Percentiles rank a stretch among this genome's conserved stretches.
phyloP scores from a whole-genome alignment of 441 rosid species.

The Gossypium gossypioides region DNA sequence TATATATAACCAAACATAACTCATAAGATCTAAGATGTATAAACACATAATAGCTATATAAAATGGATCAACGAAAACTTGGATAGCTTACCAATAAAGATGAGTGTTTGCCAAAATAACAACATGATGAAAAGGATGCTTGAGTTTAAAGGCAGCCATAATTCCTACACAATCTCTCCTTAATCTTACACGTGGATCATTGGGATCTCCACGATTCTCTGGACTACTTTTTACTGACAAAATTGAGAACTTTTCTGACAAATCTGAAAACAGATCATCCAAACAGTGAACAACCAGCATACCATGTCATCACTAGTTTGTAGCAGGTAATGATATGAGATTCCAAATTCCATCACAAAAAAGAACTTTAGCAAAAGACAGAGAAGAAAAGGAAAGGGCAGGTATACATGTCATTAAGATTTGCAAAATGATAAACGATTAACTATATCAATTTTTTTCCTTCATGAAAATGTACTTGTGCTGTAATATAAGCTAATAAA shows the following conservation, averaged over 20 bases:
- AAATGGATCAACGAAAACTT: background rate
- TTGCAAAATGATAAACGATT: background rate
- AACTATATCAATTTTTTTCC: background rate
- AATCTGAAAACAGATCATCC: conserved; percentile 27
- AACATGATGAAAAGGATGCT: conserved; percentile 39
- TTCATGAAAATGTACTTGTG: background rate
- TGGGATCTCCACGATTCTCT: conserved; percentile 53
- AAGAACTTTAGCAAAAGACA: background rate
- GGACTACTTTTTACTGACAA: conserved; percentile 23
- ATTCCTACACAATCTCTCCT: conserved; percentile 87
- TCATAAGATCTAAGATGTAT: background rate
- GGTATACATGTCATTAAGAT: background rate
- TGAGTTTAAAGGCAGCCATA: conserved; percentile 79
- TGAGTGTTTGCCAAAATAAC: conserved; percentile 79
- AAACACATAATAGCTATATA: background rate
- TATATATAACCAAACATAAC: background rate
- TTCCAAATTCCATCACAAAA: background rate
- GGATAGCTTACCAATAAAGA: conserved; percentile 54
- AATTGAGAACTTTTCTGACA: conserved; percentile 29
- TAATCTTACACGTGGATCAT: conserved; percentile 67
- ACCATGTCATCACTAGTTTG: background rate
- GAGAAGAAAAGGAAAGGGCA: background rate
- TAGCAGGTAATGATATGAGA: background rate
- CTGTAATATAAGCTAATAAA: background rate
- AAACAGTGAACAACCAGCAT: conserved; percentile 12